phyloP scores from a whole-genome alignment of 345 rosid species.

The Melastoma malabathricum region DNA sequence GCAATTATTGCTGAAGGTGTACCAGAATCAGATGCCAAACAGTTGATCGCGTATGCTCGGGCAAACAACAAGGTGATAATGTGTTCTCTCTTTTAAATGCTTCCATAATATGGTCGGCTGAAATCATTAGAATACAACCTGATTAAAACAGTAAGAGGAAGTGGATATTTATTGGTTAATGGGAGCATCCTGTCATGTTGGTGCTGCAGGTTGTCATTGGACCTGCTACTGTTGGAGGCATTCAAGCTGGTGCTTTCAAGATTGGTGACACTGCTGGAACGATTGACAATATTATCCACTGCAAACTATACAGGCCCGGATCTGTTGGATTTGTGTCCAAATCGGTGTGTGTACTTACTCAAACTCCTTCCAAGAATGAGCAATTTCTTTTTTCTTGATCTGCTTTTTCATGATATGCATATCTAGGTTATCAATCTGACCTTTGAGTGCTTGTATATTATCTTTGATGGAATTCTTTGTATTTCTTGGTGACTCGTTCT shows the following conservation, averaged over 20 bases:
- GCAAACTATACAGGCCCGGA: slow-evolving; percentile 96
- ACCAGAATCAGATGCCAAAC: slow-evolving; percentile 91
- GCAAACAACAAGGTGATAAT: slow-evolving; percentile 73
- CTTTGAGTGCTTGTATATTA: too few species aligned
- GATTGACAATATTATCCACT: slow-evolving; percentile 72
- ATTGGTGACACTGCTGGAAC: slow-evolving; percentile 99
- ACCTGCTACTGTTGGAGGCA: slow-evolving; percentile 97
- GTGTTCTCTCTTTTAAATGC: too few species aligned
- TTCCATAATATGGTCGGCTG: too few species aligned
- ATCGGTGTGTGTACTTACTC: slow-evolving; percentile 62
- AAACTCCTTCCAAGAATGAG: not conserved
- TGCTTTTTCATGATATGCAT: too few species aligned
- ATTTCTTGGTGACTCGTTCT: too few species aligned
- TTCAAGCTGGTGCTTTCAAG: slow-evolving; percentile 97
- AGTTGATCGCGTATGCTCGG: slow-evolving; percentile 81
- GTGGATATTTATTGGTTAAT: not conserved
- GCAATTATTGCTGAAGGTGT: slow-evolving; percentile 99
- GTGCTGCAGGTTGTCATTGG: slow-evolving; percentile 81
- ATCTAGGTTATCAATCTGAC: too few species aligned
- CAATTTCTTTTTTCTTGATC: too few species aligned
- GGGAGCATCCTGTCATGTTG: slow-evolving; percentile 9
- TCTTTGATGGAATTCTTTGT: too few species aligned
- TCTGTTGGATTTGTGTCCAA: slow-evolving; percentile 97
- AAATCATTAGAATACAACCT: too few species aligned
- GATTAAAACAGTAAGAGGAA: not conserved